phyloP scores from a whole-genome alignment of 2,329 filamentous ascomycete species.

The Diaporthe sp. region DNA sequence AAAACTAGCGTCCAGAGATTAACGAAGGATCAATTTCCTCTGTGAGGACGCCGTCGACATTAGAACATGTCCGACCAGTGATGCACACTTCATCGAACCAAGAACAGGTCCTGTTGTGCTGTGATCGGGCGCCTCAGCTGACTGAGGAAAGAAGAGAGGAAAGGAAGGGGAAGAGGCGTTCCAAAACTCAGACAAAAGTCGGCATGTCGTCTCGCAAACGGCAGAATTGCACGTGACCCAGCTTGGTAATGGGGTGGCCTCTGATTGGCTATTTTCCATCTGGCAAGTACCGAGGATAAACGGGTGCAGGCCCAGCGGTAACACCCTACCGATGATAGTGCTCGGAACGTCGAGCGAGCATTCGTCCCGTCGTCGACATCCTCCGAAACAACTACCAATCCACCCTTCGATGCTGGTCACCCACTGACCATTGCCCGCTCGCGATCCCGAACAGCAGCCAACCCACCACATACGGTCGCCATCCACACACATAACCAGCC shows the following conservation, averaged over 20 bases:
- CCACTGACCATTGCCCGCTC: slow-evolving; percentile 32
- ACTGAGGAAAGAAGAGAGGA: slow-evolving; percentile 58
- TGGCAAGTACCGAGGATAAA: slow-evolving; percentile 57
- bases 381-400: slow-evolving; percentile 21
- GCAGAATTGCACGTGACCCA: slow-evolving; percentile 43
- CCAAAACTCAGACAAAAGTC: slow-evolving; percentile 32
- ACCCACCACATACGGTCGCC: slow-evolving; percentile 19
- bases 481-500: slow-evolving; percentile 45
- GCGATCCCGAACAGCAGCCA: slow-evolving; percentile 39
- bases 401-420: slow-evolving; percentile 36
- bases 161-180: slow-evolving; percentile 14
- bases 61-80: slow-evolving; percentile 45
- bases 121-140: slow-evolving; percentile 63
- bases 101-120: slow-evolving; percentile 45
- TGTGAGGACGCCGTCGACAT: slow-evolving; percentile 56
- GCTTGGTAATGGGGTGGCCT: slow-evolving; percentile 39
- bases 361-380: slow-evolving; percentile 37
- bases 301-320: slow-evolving; percentile 49
- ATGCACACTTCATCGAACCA: slow-evolving; percentile 49
- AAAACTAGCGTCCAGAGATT: slow-evolving; percentile 66
- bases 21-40: slow-evolving; percentile 69
- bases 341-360: slow-evolving; percentile 7
- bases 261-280: slow-evolving; percentile 56
- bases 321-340: slow-evolving; percentile 28
- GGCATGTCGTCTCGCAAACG: slow-evolving; percentile 31